Base-by-base conservation (phyloP, 148 eudicot species). In the Dysphania ambrosioides region DNA sequence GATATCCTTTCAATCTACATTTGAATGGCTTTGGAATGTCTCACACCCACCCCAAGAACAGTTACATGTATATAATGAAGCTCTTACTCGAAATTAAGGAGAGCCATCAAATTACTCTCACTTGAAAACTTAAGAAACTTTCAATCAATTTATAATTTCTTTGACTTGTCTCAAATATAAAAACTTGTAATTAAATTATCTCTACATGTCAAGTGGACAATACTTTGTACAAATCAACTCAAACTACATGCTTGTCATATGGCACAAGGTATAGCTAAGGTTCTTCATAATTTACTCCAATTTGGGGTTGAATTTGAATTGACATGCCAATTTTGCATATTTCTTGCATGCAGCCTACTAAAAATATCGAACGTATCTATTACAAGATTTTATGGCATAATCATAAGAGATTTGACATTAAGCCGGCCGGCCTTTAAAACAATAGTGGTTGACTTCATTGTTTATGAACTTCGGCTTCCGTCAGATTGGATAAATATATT, bases 271-370 rank as follows among this genome's bases (percentile, higher is more conserved):
- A 61, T 72, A n/a, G n/a, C n/a, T n/a, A 23, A 29, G 23, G 18
- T 51, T 63, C 62, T 36, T 27, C 3, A 2, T 1, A 30, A 42
- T 31, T 70, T 70, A 15, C 53, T 36, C 30, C 53, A 34, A 40
- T 38, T 59, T 38, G 58, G 66, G 27, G 23, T 71, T 71, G 23
- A 63, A 64, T 77, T 35, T 19, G 23, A 5, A 72, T 78, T 53
- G 67, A 68, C 67, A 73, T 13, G 3, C 38, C 65, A 32, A 40
- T 72, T 29, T 31, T 32, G 29, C 73, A 56, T 68, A 41, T 60
- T 60, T 13, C 6, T 15, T 73, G 41, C 74, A 79, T 74, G 82
- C 78, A 68, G 40, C 74, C 70, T 79, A 62, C 69, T 74, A 68
- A 41, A 68, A 41, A 68, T 61, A 49, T 27, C 13, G 51, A 68